Percentiles rank a stretch among this genome's conserved stretches.
These are phyloP conservation scores for Xylariales sp. DNA, from an alignment of 2,329 filamentous ascomycete species.

Conservation along the genomic window DNA sequence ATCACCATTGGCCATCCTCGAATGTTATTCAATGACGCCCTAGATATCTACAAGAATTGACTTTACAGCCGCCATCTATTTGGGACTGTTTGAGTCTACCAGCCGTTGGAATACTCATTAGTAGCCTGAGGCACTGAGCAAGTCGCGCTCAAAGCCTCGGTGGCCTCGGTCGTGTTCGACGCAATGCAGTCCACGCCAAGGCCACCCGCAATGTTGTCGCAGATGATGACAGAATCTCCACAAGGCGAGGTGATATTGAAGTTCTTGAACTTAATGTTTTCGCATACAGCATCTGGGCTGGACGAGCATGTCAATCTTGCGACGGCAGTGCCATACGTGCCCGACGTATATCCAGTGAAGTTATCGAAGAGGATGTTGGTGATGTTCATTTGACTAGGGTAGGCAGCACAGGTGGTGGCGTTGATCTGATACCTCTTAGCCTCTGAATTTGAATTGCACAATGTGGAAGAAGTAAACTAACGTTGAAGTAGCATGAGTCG, in stretches of 20 bases:
- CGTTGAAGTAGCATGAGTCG: slow-evolving; percentile 60
- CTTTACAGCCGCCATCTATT: no score
- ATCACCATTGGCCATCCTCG: not conserved
- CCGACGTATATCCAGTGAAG: slow-evolving; percentile 51
- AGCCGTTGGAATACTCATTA: no score
- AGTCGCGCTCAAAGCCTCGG: slow-evolving; percentile 6
- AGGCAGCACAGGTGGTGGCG: slow-evolving; percentile 42
- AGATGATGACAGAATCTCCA: slow-evolving; percentile 41
- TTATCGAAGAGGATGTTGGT: slow-evolving; percentile 56
- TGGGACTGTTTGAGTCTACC: no score
- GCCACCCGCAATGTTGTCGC: slow-evolving; percentile 40
- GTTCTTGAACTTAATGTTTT: slow-evolving; percentile 48
- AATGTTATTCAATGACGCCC: not conserved
- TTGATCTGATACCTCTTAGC: no score
- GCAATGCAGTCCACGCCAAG: slow-evolving; percentile 13
- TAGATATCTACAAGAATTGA: slow-evolving; percentile 2
- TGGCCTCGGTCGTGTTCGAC: slow-evolving; percentile 7
- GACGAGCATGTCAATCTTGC: slow-evolving; percentile 52
- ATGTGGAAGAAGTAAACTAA: slow-evolving; percentile 29
- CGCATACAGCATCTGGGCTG: slow-evolving; percentile 47
- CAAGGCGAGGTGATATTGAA: slow-evolving; percentile 51
- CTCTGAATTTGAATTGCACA: no score
- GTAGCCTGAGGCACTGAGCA: slow-evolving; percentile 10
- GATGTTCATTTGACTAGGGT: slow-evolving; percentile 54
- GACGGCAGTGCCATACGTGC: slow-evolving; percentile 49